These are phyloP conservation scores for Larix kaempferi DNA, from an alignment of 75 land plant genomes.

Conservation along the genomic window DNA sequence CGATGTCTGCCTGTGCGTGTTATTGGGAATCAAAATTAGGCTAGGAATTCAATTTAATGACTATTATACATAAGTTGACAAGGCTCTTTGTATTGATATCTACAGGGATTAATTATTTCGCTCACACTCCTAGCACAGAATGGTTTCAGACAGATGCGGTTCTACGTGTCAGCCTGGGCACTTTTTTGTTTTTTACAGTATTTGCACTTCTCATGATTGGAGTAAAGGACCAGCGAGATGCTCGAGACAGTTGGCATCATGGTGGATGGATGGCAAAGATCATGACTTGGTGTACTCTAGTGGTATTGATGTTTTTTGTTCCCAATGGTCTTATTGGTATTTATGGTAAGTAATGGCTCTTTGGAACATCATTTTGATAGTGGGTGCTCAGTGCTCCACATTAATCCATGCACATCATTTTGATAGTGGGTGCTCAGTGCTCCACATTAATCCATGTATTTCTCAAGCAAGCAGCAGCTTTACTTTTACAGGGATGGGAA, in stretches of 20 bases:
- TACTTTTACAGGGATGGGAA: not conserved
- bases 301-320: slow-evolving; percentile 87
- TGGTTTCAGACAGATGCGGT: slow-evolving; percentile 88
- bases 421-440: not conserved
- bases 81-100: slow-evolving; percentile 39
- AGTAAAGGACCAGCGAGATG: slow-evolving; percentile 92
- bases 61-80: not conserved
- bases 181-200: slow-evolving; percentile 74
- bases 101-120: slow-evolving; percentile 81
- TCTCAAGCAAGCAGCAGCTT: not conserved
- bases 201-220: slow-evolving; percentile 95
- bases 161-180: slow-evolving; percentile 92
- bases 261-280: slow-evolving; percentile 97
- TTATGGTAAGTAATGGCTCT: slow-evolving; percentile 63
- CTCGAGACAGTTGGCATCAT: slow-evolving; percentile 92
- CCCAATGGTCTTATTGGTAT: slow-evolving; percentile 71
- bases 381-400: not conserved
- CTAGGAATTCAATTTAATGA: not conserved
- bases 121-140: slow-evolving; percentile 59
- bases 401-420: not conserved
- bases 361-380: not conserved
- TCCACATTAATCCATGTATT: not conserved
- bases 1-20: too few species aligned
- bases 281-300: slow-evolving; percentile 66
- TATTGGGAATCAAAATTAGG: too few species aligned